A percentile compares a stretch with the other conserved stretches of the same genome.
phyloP scores from a whole-genome alignment of 1,284 basidiomycete genomes.

The Fomes fomentarius region DNA sequence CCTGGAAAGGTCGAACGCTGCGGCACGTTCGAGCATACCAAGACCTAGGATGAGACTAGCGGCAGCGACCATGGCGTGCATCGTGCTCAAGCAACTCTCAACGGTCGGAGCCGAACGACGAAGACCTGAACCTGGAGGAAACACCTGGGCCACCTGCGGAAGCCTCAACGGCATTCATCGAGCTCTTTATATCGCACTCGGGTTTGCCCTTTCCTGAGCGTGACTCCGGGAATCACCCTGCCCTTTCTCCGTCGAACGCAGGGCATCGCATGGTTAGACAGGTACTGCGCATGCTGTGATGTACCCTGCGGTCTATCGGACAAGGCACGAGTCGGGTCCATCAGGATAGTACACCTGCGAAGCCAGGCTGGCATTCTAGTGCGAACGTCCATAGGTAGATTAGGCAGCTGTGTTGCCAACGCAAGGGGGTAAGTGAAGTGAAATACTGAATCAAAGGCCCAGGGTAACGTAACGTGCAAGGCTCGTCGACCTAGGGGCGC shows the following conservation, averaged over 20 bases:
- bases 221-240: conserved; percentile 16
- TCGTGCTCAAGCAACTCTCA: conserved; percentile 15
- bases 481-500: no score
- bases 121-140: conserved; percentile 1
- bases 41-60: conserved; percentile 23
- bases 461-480: background rate
- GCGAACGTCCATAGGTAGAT: background rate
- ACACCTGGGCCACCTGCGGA: conserved; percentile 4
- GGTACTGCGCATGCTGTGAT: background rate
- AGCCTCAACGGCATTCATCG: background rate
- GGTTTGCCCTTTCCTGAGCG: conserved; percentile 2
- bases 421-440: background rate
- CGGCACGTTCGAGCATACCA: conserved; percentile 24
- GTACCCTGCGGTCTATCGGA: background rate
- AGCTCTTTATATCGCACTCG: conserved; percentile 5
- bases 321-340: no score
- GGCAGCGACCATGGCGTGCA: conserved; percentile 19
- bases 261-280: background rate
- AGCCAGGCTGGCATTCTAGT: no score
- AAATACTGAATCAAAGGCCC: background rate
- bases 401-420: background rate
- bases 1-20: conserved; percentile 30
- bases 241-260: conserved; percentile 13
- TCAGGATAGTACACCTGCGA: no score
- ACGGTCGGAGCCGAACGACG: conserved; percentile 1